Conservation (phyloP, 2,329 filamentous ascomycete species). For the Cytospora chrysosperma region DNA sequence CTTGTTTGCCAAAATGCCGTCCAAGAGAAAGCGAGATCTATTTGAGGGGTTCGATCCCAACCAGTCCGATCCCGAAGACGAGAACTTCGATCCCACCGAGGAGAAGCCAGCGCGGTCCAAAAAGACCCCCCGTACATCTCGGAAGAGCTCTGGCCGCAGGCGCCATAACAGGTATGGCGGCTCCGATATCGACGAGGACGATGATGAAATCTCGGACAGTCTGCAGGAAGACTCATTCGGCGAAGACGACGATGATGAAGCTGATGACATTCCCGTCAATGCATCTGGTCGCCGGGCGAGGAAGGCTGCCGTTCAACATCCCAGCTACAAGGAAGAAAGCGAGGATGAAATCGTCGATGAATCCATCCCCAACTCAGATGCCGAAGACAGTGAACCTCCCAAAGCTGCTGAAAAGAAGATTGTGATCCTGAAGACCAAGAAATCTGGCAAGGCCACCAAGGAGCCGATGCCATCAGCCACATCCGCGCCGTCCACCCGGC, state of each 20-base stretch:
- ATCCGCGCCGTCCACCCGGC: constrained; percentile 36
- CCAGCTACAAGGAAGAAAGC: constrained; percentile 49
- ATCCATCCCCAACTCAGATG: constrained; percentile 28
- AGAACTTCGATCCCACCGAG: constrained; percentile 60
- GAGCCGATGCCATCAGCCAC: constrained; percentile 23
- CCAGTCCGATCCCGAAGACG: constrained; percentile 64
- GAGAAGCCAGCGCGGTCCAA: constrained; percentile 41
- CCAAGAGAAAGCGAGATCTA: constrained; percentile 56
- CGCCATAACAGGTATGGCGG: constrained; percentile 48
- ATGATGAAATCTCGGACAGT: constrained; percentile 55
- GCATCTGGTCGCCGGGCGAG: constrained; percentile 50
- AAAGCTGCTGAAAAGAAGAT: constrained; percentile 37
- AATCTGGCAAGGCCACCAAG: constrained; percentile 20
- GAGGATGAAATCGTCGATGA: constrained; percentile 38
- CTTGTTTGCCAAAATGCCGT: constrained; percentile 35
- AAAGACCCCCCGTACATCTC: constrained; percentile 36
- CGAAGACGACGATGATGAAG: constrained; percentile 44
- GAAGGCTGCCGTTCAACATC: constrained; percentile 44
- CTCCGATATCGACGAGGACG: constrained; percentile 63
- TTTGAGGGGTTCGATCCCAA: constrained; percentile 64
- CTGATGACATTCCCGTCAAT: constrained; percentile 43
- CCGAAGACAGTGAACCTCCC: constrained; percentile 29
- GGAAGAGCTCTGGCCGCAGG: constrained; percentile 31
- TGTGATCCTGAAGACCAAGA: constrained; percentile 44
- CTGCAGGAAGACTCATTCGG: constrained; percentile 51